A percentile compares a stretch with the other conserved stretches of the same genome.
These are phyloP conservation scores for Filobasidium floriforme DNA, from an alignment of 768 basidiomycete genomes.

Conservation along the genomic window DNA sequence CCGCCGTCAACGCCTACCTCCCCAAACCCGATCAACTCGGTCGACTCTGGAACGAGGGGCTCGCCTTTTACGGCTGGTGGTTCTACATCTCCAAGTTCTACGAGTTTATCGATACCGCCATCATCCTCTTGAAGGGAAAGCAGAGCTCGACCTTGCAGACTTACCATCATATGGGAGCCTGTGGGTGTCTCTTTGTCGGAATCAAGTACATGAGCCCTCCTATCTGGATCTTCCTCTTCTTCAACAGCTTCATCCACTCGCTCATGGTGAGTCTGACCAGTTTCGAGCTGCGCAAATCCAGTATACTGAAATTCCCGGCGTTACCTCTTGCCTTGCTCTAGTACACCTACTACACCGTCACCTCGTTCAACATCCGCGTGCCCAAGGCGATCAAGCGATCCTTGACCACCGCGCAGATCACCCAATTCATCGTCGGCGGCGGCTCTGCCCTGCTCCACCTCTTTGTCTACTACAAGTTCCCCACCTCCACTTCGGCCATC, in stretches of 20 bases:
- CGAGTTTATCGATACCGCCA: slow-evolving; percentile 31
- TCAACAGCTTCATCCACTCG: slow-evolving; percentile 35
- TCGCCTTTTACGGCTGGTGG: slow-evolving; percentile 24
- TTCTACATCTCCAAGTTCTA: slow-evolving; percentile 29
- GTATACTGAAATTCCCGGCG: too few relatives aligned
- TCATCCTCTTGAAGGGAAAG: slow-evolving; percentile 37
- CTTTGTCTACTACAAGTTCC: slow-evolving; percentile 23
- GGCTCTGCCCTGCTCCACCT: slow-evolving; percentile 17
- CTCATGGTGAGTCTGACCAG: slow-evolving; percentile 10
- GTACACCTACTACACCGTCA: slow-evolving; percentile 35
- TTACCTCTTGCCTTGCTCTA: too few relatives aligned
- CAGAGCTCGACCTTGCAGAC: slow-evolving; percentile 30
- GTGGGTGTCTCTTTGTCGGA: slow-evolving; percentile 29
- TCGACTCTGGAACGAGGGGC: slow-evolving; percentile 21
- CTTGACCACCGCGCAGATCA: slow-evolving; percentile 31
- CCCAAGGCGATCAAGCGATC: slow-evolving; percentile 33
- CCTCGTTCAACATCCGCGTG: slow-evolving; percentile 30
- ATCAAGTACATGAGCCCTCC: slow-evolving; percentile 25
- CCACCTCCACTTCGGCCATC: slow-evolving; percentile 9
- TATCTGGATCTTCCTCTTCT: slow-evolving; percentile 28
- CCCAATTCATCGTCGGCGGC: slow-evolving; percentile 31
- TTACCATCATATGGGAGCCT: slow-evolving; percentile 37
- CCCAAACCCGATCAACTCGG: slow-evolving; percentile 1
- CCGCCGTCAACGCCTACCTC: slow-evolving; percentile 2
- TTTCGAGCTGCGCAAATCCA: too few relatives aligned